Evolutionary conservation across 495 filamentous ascomycete species (phyloP).

Genomic region (Podospora fimiseda): DNA sequence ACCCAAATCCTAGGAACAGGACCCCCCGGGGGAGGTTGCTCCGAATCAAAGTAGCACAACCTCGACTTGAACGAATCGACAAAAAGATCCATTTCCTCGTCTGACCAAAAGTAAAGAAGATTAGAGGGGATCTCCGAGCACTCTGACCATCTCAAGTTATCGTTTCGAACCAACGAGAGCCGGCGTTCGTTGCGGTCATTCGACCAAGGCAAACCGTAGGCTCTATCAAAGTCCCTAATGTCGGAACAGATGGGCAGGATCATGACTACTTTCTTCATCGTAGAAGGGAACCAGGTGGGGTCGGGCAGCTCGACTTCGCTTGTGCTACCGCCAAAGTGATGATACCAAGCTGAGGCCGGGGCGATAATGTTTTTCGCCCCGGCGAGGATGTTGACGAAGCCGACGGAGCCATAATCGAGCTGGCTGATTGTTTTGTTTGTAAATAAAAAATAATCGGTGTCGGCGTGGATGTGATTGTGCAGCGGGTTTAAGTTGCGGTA

Average conservation of each 20-base stretch:
- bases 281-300: neutral
- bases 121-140: neutral
- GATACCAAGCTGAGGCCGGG: neutral
- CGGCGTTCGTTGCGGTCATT: neutral
- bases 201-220: neutral
- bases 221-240: neutral
- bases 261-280: neutral
- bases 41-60: neutral
- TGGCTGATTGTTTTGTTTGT: neutral
- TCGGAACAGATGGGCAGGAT: neutral
- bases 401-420: neutral
- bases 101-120: neutral
- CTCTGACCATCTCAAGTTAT: neutral
- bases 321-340: neutral
- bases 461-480: neutral
- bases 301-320: neutral
- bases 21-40: neutral
- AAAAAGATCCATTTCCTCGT: neutral
- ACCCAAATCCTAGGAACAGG: too few relatives aligned
- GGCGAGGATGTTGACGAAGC: neutral
- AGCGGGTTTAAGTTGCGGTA: neutral
- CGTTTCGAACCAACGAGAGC: neutral
- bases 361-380: neutral
- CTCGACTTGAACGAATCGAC: neutral
- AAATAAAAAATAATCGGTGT: neutral